These are phyloP conservation scores for Heliamphora pulchella DNA, from an alignment of 179 eudicot genomes.

Conservation along the genomic window DNA sequence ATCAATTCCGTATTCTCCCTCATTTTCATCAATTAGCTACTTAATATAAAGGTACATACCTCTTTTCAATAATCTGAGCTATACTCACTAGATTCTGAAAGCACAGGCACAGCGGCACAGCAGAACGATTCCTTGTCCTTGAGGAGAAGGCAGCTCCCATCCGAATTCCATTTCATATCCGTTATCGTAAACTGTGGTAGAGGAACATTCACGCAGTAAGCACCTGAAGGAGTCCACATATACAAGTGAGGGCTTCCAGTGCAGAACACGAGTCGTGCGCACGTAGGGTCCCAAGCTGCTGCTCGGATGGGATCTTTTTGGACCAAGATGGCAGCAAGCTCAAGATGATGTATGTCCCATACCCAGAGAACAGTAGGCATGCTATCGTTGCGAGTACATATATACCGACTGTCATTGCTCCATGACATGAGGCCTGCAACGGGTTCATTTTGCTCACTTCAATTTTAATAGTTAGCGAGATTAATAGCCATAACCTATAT, in stretches of 20 bases:
- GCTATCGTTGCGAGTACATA: slow-evolving; percentile 85
- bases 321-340: slow-evolving; percentile 75
- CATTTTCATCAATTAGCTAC: slow-evolving; percentile 13
- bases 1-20: not conserved
- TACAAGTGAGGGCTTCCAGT: slow-evolving; percentile 81
- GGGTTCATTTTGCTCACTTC: not conserved
- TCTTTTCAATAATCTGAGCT: slow-evolving; percentile 59
- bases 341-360: slow-evolving; percentile 82
- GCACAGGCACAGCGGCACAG: slow-evolving; percentile 69
- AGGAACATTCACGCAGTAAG: slow-evolving; percentile 74
- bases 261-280: slow-evolving; percentile 70
- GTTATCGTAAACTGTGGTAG: slow-evolving; percentile 53
- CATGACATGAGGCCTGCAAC: slow-evolving; percentile 85
- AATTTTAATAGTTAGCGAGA: not conserved
- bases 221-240: slow-evolving; percentile 95
- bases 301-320: slow-evolving; percentile 85
- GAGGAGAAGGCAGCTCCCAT: slow-evolving; percentile 75
- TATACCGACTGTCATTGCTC: slow-evolving; percentile 81
- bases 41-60: slow-evolving; percentile 19
- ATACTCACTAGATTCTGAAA: slow-evolving; percentile 74
- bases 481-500: not conserved
- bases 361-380: slow-evolving; percentile 84
- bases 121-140: slow-evolving; percentile 88
- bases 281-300: slow-evolving; percentile 84
- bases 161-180: slow-evolving; percentile 84